These are phyloP conservation scores for Dentiscutata heterogama DNA, from an alignment of 371 early-diverging fungal species.

Conservation along the genomic window DNA sequence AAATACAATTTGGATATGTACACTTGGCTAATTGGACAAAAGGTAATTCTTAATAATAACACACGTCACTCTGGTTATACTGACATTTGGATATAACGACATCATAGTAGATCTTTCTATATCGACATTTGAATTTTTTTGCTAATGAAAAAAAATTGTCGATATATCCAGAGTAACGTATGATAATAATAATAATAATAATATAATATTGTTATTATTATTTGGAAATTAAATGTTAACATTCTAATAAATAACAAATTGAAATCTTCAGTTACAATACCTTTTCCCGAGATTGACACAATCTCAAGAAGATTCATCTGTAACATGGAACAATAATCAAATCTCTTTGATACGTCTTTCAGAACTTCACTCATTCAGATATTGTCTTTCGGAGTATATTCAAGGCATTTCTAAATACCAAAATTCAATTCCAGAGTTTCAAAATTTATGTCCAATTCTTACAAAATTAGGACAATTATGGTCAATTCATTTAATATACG, in stretches of 20 bases:
- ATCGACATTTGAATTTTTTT: too few relatives aligned
- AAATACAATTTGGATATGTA: constrained; percentile 52
- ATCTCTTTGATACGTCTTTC: constrained; percentile 55
- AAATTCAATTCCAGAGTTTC: background rate
- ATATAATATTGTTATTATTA: background rate
- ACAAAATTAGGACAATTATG: constrained; percentile 64
- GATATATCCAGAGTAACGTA: too few relatives aligned
- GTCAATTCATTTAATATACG: constrained; percentile 72
- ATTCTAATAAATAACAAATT: background rate
- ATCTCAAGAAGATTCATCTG: background rate
- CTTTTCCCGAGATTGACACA: background rate
- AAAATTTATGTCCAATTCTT: constrained; percentile 56
- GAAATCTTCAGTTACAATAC: background rate
- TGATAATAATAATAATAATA: too few relatives aligned
- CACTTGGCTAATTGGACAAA: constrained; percentile 53
- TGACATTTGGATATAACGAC: too few relatives aligned
- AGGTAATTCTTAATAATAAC: constrained; percentile 25
- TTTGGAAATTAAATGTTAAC: background rate
- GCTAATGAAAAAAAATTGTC: too few relatives aligned
- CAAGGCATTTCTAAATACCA: background rate
- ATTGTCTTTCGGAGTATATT: constrained; percentile 45
- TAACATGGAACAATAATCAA: constrained; percentile 59
- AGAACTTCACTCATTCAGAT: constrained; percentile 54
- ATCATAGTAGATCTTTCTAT: too few relatives aligned
- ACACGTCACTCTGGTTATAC: too few relatives aligned